phyloP scores from a whole-genome alignment of 108 stramenopile species.

The Ochromonas danica region DNA sequence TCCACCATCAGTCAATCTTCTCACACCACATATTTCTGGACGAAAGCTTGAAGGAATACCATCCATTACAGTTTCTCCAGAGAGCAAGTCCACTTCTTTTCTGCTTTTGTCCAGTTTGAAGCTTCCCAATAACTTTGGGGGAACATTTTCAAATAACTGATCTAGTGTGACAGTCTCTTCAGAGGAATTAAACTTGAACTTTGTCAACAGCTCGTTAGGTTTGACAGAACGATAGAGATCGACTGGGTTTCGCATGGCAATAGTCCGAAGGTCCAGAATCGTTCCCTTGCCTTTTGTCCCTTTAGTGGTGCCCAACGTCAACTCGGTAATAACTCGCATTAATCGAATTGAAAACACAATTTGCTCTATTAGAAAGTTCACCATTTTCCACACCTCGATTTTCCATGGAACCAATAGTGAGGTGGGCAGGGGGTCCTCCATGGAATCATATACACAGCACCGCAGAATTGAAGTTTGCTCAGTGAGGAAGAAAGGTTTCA shows the following conservation, averaged over 20 bases:
- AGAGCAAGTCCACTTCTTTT: not conserved
- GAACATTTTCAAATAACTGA: not conserved
- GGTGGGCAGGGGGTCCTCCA: too few species aligned
- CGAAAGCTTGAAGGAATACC: not conserved
- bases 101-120: not conserved
- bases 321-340: too few species aligned
- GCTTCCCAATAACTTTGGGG: not conserved
- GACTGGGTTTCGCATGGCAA: not conserved
- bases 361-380: too few species aligned
- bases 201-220: not conserved
- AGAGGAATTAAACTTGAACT: not conserved
- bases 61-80: not conserved
- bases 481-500: too few species aligned
- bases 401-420: too few species aligned
- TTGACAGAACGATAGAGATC: slow-evolving; percentile 2
- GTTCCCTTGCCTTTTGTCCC: too few species aligned
- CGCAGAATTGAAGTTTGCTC: too few species aligned
- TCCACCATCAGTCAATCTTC: not conserved
- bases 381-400: too few species aligned
- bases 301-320: too few species aligned
- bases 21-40: not conserved
- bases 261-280: too few species aligned
- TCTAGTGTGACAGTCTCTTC: not conserved
- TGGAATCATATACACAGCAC: too few species aligned
- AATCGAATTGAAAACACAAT: too few species aligned